Evolutionary conservation across 1,139 yeast genomes (phyloP).

Genomic region (Saccharomycopsis hybrid): DNA sequence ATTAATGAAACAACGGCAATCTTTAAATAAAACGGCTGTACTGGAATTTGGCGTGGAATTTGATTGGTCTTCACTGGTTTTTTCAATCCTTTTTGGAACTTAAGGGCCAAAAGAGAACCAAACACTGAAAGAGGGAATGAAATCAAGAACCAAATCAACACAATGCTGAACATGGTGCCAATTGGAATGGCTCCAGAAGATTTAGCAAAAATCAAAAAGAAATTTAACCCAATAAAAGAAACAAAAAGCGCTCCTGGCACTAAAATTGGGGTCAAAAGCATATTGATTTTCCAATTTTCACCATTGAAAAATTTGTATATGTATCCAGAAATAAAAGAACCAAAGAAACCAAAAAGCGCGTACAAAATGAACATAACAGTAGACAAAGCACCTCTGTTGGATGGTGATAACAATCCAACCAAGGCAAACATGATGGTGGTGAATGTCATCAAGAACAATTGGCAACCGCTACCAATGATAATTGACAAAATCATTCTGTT

Average conservation of each 20-base stretch:
- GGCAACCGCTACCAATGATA: slow-evolving; percentile 83
- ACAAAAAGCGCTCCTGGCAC: slow-evolving; percentile 76
- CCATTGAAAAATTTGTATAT: slow-evolving; percentile 89
- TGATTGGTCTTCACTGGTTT: slow-evolving; percentile 83
- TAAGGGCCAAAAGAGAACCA: slow-evolving; percentile 76
- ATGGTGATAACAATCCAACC: slow-evolving; percentile 85
- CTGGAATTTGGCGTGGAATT: slow-evolving; percentile 93
- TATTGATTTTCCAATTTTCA: slow-evolving; percentile 80
- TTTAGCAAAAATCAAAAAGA: slow-evolving; percentile 68
- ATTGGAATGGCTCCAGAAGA: slow-evolving; percentile 96
- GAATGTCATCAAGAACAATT: slow-evolving; percentile 69
- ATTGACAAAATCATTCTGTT: slow-evolving; percentile 68
- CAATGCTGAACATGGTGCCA: slow-evolving; percentile 80
- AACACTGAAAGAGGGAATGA: slow-evolving; percentile 78
- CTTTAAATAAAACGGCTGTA: slow-evolving; percentile 78
- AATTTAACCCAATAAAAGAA: slow-evolving; percentile 64
- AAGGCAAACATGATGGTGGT: slow-evolving; percentile 77
- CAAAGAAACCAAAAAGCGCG: slow-evolving; percentile 71
- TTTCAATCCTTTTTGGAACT: slow-evolving; percentile 25
- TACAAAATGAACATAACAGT: slow-evolving; percentile 84
- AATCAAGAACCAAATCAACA: slow-evolving; percentile 76
- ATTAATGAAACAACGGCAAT: slow-evolving; percentile 62
- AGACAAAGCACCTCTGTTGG: slow-evolving; percentile 88
- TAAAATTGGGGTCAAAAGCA: slow-evolving; percentile 72
- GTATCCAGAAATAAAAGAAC: slow-evolving; percentile 82